Conservation (phyloP, 176 grass and related monocot species). For the Rhynchospora breviuscula region DNA sequence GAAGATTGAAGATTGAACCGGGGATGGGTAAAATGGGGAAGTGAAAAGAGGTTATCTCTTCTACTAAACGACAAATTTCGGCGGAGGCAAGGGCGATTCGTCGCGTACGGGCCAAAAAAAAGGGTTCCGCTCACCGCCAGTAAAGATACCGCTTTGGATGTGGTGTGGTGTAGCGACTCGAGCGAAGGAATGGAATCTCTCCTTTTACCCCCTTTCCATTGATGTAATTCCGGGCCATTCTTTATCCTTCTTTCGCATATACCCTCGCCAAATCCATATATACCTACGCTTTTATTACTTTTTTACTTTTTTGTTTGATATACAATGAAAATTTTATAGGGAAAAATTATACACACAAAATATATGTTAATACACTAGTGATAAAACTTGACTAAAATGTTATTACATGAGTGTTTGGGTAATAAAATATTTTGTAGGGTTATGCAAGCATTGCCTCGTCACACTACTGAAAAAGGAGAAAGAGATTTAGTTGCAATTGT, state of each 20-base stretch:
- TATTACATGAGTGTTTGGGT: background rate
- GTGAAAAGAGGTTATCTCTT: background rate
- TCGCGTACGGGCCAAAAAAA: constrained; percentile 18
- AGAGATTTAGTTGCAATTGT: background rate
- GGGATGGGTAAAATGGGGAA: constrained; percentile 20
- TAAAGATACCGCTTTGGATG: background rate
- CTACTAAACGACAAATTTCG: constrained; percentile 15
- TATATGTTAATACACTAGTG: background rate
- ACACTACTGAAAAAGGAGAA: background rate
- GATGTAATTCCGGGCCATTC: background rate
- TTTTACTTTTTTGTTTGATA: background rate
- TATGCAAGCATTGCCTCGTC: background rate
- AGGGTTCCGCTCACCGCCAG: background rate
- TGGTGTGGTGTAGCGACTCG: background rate
- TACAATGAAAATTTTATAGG: background rate
- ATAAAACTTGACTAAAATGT: background rate
- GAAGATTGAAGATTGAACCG: background rate
- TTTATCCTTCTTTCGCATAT: background rate
- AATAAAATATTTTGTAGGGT: background rate
- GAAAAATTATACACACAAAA: background rate
- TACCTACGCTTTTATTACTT: too few species aligned
- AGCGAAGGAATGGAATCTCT: background rate
- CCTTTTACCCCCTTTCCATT: background rate
- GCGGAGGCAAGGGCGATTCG: constrained; percentile 28
- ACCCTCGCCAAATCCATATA: background rate